Evolutionary conservation across 345 rosid species (phyloP).

Genomic region (Crucihimalaya himalaica): DNA sequence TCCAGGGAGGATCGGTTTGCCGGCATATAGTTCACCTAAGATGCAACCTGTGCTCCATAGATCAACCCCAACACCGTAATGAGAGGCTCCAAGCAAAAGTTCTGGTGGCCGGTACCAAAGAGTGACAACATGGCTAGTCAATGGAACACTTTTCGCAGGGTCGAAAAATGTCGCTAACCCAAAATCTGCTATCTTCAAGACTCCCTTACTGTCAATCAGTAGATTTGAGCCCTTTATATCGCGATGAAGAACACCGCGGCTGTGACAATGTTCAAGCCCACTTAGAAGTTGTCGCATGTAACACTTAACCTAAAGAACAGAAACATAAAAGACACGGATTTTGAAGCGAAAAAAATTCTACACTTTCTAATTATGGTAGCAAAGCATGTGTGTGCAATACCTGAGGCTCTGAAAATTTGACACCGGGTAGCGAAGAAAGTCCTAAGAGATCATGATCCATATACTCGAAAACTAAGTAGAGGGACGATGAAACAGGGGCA

Average conservation of each 20-base stretch:
- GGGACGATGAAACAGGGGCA: constrained; percentile 62
- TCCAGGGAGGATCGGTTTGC: constrained; percentile 92
- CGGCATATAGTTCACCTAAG: constrained; percentile 77
- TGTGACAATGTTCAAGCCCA: constrained; percentile 94
- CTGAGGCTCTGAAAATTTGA: constrained; percentile 87
- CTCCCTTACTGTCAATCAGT: constrained; percentile 74
- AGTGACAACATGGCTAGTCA: constrained; percentile 97
- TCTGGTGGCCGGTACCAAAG: constrained; percentile 98
- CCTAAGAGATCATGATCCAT: constrained; percentile 99
- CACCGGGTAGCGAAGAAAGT: constrained; percentile 73
- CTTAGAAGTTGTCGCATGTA: constrained; percentile 91
- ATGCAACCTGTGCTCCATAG: constrained; percentile 98
- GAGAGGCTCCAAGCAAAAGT: constrained; percentile 82
- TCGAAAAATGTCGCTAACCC: constrained; percentile 80
- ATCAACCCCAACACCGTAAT: constrained; percentile 82
- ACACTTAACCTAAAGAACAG: constrained; percentile 74
- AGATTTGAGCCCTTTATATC: constrained; percentile 95
- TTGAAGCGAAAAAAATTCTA: neutral
- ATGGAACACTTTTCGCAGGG: constrained; percentile 49
- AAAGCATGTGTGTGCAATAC: constrained; percentile 48
- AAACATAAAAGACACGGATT: constrained; percentile 17
- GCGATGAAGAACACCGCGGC: constrained; percentile 76
- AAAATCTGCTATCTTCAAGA: constrained; percentile 92
- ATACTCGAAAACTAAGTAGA: constrained; percentile 90
- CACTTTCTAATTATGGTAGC: neutral